These are phyloP conservation scores for Dorcoceras hygrometricum DNA, from an alignment of 257 asterid genomes.

Conservation along the genomic window DNA sequence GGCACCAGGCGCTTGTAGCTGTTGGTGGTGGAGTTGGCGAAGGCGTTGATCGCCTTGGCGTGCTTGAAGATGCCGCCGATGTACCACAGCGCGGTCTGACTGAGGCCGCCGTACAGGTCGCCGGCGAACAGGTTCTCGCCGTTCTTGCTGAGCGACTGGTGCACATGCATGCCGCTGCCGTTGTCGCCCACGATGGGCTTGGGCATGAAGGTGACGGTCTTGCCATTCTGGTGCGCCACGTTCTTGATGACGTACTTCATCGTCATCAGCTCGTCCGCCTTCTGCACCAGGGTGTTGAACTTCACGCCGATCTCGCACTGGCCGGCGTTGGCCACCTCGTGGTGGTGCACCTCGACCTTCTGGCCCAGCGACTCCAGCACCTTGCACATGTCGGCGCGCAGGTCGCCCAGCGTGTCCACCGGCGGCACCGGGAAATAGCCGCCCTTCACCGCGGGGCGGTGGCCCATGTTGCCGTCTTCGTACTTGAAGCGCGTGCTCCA, in stretches of 20 bases:
- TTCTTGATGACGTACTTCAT: not conserved
- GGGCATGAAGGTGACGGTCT: not conserved
- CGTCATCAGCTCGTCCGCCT: not conserved
- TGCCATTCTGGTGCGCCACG: not conserved
- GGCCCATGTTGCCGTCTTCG: not conserved
- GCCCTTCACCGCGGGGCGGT: not conserved
- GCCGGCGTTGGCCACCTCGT: not conserved
- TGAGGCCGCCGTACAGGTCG: not conserved
- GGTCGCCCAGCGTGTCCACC: not conserved
- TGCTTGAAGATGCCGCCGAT: not conserved
- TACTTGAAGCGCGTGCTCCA: not conserved
- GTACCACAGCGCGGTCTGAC: not conserved
- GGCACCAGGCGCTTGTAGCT: not conserved
- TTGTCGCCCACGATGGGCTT: not conserved
- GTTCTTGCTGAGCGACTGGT: not conserved
- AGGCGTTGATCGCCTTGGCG: not conserved
- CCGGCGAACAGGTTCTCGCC: not conserved
- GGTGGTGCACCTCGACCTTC: not conserved
- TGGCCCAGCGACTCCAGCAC: not conserved
- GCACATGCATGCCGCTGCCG: not conserved
- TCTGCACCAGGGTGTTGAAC: not conserved
- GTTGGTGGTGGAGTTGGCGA: not conserved
- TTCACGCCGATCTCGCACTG: not conserved
- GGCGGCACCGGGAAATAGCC: not conserved
- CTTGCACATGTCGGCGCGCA: not conserved